Conservation (phyloP, 495 filamentous ascomycete species). For the Aspergillus homomorphus region DNA sequence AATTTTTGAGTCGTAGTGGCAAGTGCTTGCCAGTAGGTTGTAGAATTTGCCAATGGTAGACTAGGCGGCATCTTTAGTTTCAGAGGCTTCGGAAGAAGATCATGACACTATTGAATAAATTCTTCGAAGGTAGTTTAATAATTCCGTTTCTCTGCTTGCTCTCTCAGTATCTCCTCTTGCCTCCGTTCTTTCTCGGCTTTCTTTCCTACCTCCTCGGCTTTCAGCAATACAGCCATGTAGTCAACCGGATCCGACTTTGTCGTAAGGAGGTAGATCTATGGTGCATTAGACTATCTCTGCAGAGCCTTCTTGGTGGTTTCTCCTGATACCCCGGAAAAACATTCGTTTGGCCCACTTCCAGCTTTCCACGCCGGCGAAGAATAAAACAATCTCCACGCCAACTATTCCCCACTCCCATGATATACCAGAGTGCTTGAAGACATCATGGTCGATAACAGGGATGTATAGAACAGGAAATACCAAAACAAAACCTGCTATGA, state of each 20-base stretch:
- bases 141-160: conserved; percentile 5
- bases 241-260: neutral
- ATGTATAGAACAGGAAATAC: conserved; percentile 67
- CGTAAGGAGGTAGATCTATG: too few relatives aligned
- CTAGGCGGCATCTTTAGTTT: neutral
- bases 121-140: conserved; percentile 1
- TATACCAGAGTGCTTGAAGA: conserved; percentile 65
- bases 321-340: too few relatives aligned
- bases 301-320: too few relatives aligned
- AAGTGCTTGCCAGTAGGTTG: neutral
- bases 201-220: neutral
- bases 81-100: conserved; percentile 2
- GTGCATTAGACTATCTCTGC: too few relatives aligned
- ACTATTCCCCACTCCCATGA: conserved; percentile 66
- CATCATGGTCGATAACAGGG: conserved; percentile 57
- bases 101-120: conserved; percentile 2
- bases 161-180: conserved; percentile 4
- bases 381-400: conserved; percentile 50
- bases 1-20: neutral
- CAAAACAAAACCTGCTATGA: conserved; percentile 61
- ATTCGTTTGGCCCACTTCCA: conserved; percentile 62
- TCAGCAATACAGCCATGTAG: neutral
- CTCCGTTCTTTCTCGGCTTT: neutral
- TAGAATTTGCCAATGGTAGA: neutral
- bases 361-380: conserved; percentile 57